Conservation (phyloP, 495 filamentous ascomycete species). For the Daldinia grandis region DNA sequence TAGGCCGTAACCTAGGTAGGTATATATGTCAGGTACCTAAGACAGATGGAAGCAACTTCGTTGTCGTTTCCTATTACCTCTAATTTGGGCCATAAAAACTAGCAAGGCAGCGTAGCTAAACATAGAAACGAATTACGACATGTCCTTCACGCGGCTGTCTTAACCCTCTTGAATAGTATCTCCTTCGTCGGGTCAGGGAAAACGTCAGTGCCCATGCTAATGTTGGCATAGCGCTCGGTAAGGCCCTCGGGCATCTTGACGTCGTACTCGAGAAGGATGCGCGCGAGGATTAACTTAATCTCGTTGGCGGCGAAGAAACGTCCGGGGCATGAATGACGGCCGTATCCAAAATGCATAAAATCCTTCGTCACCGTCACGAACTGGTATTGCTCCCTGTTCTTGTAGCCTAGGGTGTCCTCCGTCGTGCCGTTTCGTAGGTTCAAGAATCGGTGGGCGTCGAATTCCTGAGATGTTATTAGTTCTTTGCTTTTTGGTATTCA, state of each 20-base stretch:
- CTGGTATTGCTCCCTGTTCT: constrained; percentile 48
- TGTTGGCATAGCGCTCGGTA: constrained; percentile 38
- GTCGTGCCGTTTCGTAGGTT: constrained; percentile 45
- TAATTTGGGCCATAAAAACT: background rate
- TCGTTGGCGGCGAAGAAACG: constrained; percentile 57
- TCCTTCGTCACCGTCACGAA: constrained; percentile 55
- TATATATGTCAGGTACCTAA: background rate
- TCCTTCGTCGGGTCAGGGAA: constrained; percentile 45
- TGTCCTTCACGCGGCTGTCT: background rate
- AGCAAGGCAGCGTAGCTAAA: background rate
- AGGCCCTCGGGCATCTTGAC: constrained; percentile 44
- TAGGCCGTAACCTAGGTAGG: no score
- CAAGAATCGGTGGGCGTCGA: constrained; percentile 62
- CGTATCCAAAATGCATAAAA: constrained; percentile 57
- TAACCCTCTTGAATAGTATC: constrained; percentile 40
- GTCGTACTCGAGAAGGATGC: constrained; percentile 53
- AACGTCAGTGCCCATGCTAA: constrained; percentile 25
- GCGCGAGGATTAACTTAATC: constrained; percentile 53
- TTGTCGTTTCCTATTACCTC: background rate
- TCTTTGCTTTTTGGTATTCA: background rate
- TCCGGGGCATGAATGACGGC: constrained; percentile 56
- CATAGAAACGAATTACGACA: background rate
- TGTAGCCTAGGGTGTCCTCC: constrained; percentile 45
- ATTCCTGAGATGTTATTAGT: constrained; percentile 40
- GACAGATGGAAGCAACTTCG: background rate